Evolutionary conservation across 2,329 filamentous ascomycete genomes (phyloP), one percentile per base, ranked within the genome.

Genomic region (Ilyonectria mors-panacis): DNA sequence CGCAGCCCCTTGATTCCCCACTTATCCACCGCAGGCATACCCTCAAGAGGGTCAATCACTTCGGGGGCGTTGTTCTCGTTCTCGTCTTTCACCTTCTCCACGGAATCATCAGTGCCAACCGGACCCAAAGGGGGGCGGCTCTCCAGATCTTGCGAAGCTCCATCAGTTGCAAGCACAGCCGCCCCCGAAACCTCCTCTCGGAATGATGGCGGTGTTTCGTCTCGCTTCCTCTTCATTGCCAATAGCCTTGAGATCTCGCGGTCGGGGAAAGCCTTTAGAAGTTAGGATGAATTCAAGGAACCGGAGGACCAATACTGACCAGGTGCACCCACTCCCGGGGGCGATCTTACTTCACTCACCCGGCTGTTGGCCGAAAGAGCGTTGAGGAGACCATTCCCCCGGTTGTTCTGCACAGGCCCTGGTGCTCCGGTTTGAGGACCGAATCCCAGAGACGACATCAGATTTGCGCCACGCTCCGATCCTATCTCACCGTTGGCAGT

Each of bases 1-100:
- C 86, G 84, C 66, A 91, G 81, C 10, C 90, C 90, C 76, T 91
- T 91, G 54, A 92, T 82, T 5, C 90, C 90, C 85, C 86, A 92
- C 75, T 87, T 90, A 73, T 92, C 89, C 44, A 85, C 85, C 4
- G 87, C 84, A n/a, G 86, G 79, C 89, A 91, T 89, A 51, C 88
- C 87, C 54, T 84, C 82, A 28, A 92, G 80, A 51, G 89, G 89
- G 76, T 92, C 89, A 70, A 88, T 83, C 12, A 83, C 79, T 42
- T 85, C 83, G 5, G 80, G 78, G 7, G 74, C 69, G 35, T 81
- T 77, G 19, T 71, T 69, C 12, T 83, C 83, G 60, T 84, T 81
- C 51, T 83, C 81, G 6, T 87, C 85, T 56, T 82, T 84, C 15
- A 72, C 71, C 73, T 85, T 86, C 26, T 73, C 76, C 5, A 77